Conservation (phyloP, 2,329 filamentous ascomycete genomes). For the Stemphylium lycopersici region DNA sequence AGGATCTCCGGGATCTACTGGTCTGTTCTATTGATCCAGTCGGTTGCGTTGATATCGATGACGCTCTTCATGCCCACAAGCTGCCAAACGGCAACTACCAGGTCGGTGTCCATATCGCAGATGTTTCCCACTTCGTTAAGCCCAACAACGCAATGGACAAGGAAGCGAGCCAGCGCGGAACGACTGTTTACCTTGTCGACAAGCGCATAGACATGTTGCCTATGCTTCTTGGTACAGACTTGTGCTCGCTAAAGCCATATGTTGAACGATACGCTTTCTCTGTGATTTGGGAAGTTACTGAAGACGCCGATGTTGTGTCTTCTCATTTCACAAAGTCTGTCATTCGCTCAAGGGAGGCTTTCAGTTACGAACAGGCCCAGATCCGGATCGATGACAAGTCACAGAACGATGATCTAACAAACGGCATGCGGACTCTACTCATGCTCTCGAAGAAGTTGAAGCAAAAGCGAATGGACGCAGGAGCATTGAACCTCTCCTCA, state of each 20-base stretch:
- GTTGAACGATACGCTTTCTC: constrained; percentile 74
- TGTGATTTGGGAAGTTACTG: constrained; percentile 77
- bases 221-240: constrained; percentile 90
- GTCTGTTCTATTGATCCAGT: constrained; percentile 98
- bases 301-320: constrained; percentile 82
- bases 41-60: constrained; percentile 97
- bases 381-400: constrained; percentile 88
- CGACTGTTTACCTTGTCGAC: constrained; percentile 96
- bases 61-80: constrained; percentile 85
- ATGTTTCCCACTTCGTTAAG: constrained; percentile 99
- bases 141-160: constrained; percentile 96
- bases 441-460: constrained; percentile 90
- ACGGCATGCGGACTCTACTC: constrained; percentile 85
- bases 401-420: constrained; percentile 86
- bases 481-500: constrained; percentile 93
- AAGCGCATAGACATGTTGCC: constrained; percentile 99
- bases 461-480: constrained; percentile 92
- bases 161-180: constrained; percentile 91
- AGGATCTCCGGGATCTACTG: constrained; percentile 82
- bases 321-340: constrained; percentile 96
- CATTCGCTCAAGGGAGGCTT: constrained; percentile 93
- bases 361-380: constrained; percentile 97
- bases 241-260: constrained; percentile 96
- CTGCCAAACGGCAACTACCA: constrained; percentile 93
- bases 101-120: constrained; percentile 97